These are phyloP conservation scores for Prunus kanzakura DNA, from an alignment of 306 rosid species.

Conservation along the genomic window DNA sequence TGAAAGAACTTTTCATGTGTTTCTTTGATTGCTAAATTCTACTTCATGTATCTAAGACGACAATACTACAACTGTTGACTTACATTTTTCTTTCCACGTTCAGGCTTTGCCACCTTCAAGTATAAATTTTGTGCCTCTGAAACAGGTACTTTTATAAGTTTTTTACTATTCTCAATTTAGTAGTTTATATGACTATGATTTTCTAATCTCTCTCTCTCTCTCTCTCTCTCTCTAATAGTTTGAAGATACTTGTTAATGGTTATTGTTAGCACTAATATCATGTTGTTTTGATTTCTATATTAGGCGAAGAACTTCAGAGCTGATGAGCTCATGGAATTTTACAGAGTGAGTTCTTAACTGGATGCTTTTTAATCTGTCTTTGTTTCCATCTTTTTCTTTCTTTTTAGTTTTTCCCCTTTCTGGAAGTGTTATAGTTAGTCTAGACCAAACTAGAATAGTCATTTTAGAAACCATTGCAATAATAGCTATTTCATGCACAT, in stretches of 20 bases:
- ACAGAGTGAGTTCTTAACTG: slow-evolving; percentile 63
- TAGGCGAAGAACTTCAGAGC: slow-evolving; percentile 80
- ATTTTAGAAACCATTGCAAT: neutral
- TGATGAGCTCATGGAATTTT: slow-evolving; percentile 86
- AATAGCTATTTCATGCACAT: neutral
- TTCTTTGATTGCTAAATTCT: neutral
- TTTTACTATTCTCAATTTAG: neutral
- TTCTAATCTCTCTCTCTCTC: neutral
- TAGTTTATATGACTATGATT: neutral
- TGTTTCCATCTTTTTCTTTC: neutral
- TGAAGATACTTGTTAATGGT: neutral
- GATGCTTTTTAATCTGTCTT: neutral
- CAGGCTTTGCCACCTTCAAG: slow-evolving; percentile 88
- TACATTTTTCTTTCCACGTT: slow-evolving; percentile 22
- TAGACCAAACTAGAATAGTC: neutral
- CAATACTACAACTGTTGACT: neutral
- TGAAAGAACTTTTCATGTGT: neutral
- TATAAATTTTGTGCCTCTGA: slow-evolving; percentile 73
- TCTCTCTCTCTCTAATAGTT: neutral
- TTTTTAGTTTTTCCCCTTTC: neutral
- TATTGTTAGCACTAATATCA: slow-evolving; percentile 12
- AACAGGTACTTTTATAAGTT: slow-evolving; percentile 57
- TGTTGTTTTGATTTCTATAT: slow-evolving; percentile 5
- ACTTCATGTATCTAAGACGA: neutral
- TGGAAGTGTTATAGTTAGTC: neutral